Conservation (phyloP, 306 rosid species). For the Astragalus membranaceus region DNA sequence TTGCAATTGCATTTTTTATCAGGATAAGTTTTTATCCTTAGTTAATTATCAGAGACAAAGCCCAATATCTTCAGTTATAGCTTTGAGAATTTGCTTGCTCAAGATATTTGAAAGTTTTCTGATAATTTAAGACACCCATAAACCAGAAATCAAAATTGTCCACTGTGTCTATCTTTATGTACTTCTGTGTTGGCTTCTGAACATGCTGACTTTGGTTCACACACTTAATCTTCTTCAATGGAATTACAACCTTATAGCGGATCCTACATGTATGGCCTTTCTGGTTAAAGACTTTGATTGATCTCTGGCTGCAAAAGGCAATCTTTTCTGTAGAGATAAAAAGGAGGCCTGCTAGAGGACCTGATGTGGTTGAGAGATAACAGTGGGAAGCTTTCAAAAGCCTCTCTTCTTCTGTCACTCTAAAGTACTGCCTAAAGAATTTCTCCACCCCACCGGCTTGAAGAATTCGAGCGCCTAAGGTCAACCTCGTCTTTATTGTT, state of each 20-base stretch:
- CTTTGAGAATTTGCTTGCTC: conserved; percentile 20
- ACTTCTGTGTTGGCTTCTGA: conserved; percentile 27
- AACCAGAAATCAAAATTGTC: conserved; percentile 34
- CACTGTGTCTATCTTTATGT: conserved; percentile 23
- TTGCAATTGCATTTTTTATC: no score
- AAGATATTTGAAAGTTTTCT: conserved; percentile 13
- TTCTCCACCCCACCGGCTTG: conserved; percentile 51
- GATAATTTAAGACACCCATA: conserved; percentile 23
- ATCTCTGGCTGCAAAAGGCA: conserved; percentile 70
- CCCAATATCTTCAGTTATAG: no score
- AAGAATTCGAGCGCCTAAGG: conserved; percentile 54
- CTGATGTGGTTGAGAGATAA: conserved; percentile 66
- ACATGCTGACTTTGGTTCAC: conserved; percentile 23
- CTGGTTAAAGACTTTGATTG: conserved; percentile 38
- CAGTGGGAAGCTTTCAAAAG: conserved; percentile 48
- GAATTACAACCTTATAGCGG: conserved; percentile 26
- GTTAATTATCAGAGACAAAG: no score
- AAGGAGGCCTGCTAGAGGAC: conserved; percentile 73
- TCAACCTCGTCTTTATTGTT: conserved; percentile 58
- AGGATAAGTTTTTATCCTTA: no score
- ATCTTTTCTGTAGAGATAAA: conserved; percentile 57
- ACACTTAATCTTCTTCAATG: conserved; percentile 21
- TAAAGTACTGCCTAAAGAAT: conserved; percentile 41
- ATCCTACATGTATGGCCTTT: conserved; percentile 27
- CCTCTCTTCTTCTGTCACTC: conserved; percentile 43